A percentile compares a stretch with the other conserved stretches of the same genome.
These are phyloP conservation scores for Mortierella sp. DNA, from an alignment of 371 early-diverging fungal species.

Conservation along the genomic window DNA sequence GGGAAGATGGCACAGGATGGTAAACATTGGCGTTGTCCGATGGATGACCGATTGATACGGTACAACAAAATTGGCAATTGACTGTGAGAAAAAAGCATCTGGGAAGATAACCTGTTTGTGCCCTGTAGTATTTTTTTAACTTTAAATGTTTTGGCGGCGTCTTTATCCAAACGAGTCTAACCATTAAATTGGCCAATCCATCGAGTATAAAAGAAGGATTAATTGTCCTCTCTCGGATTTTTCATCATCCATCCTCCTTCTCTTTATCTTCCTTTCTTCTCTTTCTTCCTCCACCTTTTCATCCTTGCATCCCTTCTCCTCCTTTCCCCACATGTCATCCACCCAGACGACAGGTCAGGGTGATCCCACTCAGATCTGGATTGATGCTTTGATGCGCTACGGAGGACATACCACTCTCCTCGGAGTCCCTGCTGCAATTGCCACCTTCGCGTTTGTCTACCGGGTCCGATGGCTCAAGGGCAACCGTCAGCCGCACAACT, in stretches of 20 bases:
- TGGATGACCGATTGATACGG: neutral
- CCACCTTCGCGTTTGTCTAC: neutral
- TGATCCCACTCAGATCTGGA: conserved; percentile 13
- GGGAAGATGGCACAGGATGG: neutral
- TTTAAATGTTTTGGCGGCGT: neutral
- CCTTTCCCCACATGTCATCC: neutral
- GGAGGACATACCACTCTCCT: conserved; percentile 4
- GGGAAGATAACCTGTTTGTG: neutral
- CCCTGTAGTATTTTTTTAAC: neutral
- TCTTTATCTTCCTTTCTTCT: too few relatives aligned
- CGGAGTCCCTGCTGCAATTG: conserved; percentile 12
- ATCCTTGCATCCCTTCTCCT: too few relatives aligned
- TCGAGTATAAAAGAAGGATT: neutral
- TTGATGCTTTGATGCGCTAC: conserved; percentile 5
- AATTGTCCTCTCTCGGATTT: neutral
- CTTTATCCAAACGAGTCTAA: neutral
- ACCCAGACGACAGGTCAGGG: neutral
- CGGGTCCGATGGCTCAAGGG: neutral
- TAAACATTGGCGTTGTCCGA: neutral
- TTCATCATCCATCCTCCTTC: neutral
- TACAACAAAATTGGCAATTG: neutral
- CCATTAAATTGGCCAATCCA: neutral
- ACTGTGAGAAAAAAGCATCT: neutral
- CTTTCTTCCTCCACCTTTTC: too few relatives aligned
- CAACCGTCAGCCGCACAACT: neutral